Percentiles rank a stretch among this genome's conserved stretches.
Conservation (phyloP, 331 rosid species). For the Prunus yedoensis region DNA sequence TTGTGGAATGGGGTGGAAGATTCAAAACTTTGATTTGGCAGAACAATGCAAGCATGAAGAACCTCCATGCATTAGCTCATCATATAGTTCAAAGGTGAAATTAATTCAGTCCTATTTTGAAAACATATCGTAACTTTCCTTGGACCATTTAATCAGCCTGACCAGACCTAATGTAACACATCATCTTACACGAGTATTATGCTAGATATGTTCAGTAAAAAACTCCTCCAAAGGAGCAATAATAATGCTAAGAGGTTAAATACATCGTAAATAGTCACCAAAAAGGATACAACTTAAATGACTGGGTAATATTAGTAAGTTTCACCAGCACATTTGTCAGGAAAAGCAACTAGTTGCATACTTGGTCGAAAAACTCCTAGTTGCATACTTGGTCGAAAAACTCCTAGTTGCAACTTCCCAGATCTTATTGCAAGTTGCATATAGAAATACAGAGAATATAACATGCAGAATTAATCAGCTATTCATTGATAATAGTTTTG, state of each 20-base stretch:
- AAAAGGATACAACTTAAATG: background rate
- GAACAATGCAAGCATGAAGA: background rate
- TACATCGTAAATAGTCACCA: background rate
- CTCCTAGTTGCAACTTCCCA: background rate
- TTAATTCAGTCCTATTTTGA: background rate
- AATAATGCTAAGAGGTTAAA: background rate
- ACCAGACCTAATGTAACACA: background rate
- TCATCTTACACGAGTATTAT: background rate
- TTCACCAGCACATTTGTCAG: too few species aligned
- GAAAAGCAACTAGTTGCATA: too few species aligned
- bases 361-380: background rate
- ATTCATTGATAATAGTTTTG: background rate
- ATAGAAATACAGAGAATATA: background rate
- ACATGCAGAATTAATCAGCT: background rate
- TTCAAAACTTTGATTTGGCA: background rate
- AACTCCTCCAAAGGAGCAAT: background rate
- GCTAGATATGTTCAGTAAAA: background rate
- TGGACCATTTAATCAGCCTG: background rate
- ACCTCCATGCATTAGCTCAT: background rate
- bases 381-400: too few species aligned
- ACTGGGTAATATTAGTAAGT: background rate
- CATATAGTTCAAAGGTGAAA: background rate
- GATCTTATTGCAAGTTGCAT: background rate
- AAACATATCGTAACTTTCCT: background rate
- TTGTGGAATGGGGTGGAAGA: background rate